These are phyloP conservation scores for Coniochaeta sp. DNA, from an alignment of 2,329 filamentous ascomycete genomes.

Conservation along the genomic window DNA sequence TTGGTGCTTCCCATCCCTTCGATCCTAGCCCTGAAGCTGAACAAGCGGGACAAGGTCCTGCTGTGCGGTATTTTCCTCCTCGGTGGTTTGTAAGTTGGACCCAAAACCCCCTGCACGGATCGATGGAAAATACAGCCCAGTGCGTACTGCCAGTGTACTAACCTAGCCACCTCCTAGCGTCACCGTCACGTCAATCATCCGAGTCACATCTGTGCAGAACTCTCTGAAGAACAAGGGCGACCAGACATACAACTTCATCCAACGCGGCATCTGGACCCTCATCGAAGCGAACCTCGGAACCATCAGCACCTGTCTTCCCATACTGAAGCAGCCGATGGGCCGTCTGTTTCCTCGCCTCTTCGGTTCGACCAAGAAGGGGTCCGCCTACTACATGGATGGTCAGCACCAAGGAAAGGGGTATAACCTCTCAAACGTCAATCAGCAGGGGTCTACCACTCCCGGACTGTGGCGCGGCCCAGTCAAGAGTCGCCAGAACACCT, in stretches of 20 bases:
- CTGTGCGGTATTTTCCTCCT: constrained; percentile 34
- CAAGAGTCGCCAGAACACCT: constrained; percentile 1
- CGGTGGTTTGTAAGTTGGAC: constrained; percentile 32
- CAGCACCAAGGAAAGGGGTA: constrained; percentile 1
- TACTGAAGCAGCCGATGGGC: constrained; percentile 14
- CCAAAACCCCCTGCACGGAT: too few species aligned
- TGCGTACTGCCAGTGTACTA: background rate
- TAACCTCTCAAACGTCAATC: constrained; percentile 5
- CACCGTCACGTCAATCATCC: constrained; percentile 7
- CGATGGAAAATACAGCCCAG: background rate
- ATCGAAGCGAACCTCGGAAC: constrained; percentile 16
- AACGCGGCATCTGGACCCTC: constrained; percentile 14
- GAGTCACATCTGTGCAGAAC: constrained; percentile 8
- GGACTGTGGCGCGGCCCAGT: background rate
- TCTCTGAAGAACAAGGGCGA: constrained; percentile 8
- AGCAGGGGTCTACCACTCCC: background rate
- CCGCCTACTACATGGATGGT: constrained; percentile 4
- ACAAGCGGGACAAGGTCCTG: constrained; percentile 29
- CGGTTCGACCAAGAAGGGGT: constrained; percentile 8
- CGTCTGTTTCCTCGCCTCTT: constrained; percentile 13
- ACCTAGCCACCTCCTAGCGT: constrained; percentile 1
- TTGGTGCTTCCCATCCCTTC: constrained; percentile 38
- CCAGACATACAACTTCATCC: constrained; percentile 10
- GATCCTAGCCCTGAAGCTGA: constrained; percentile 37
- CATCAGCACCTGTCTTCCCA: constrained; percentile 16